phyloP scores from a whole-genome alignment of 352 stramenopile genomes.

The Halophytophthora polymorphica region DNA sequence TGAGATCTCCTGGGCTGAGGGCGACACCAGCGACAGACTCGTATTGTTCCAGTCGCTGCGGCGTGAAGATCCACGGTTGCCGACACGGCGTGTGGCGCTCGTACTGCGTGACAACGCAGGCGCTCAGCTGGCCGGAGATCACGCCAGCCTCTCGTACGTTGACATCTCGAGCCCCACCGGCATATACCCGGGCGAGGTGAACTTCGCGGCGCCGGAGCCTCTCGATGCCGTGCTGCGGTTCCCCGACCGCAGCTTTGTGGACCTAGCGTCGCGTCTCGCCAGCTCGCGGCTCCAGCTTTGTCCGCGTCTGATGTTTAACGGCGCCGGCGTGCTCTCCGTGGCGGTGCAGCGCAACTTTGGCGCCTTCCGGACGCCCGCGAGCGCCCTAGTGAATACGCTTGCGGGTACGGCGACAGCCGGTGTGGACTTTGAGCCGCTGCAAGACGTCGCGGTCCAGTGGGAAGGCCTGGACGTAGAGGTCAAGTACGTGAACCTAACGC shows the following conservation, averaged over 20 bases:
- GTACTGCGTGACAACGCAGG: slow-evolving; percentile 28
- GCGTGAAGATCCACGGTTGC: slow-evolving; percentile 30
- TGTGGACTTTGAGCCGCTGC: slow-evolving; percentile 50
- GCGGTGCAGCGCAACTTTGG: slow-evolving; percentile 52
- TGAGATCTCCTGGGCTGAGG: slow-evolving; percentile 45
- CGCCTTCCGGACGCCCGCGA: slow-evolving; percentile 21
- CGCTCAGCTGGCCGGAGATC: slow-evolving; percentile 15
- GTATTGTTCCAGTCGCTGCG: slow-evolving; percentile 42
- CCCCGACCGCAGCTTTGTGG: slow-evolving; percentile 47
- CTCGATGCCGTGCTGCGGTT: slow-evolving; percentile 30
- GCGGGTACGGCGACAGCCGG: slow-evolving; percentile 44
- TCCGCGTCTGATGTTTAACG: slow-evolving; percentile 33
- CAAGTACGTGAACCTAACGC: slow-evolving; percentile 40
- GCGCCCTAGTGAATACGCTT: slow-evolving; percentile 35
- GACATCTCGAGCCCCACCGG: slow-evolving; percentile 41
- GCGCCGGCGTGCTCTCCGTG: slow-evolving; percentile 36
- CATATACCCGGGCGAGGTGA: slow-evolving; percentile 38
- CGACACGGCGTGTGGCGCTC: slow-evolving; percentile 32
- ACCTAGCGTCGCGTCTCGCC: slow-evolving; percentile 37
- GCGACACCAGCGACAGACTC: slow-evolving; percentile 43
- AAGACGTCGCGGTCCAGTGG: slow-evolving; percentile 27
- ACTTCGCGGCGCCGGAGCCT: slow-evolving; percentile 41
- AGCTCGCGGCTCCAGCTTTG: slow-evolving; percentile 55
- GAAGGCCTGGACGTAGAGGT: slow-evolving; percentile 21
- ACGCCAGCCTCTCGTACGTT: slow-evolving; percentile 38